Conservation (phyloP, 768 basidiomycete species). For the Kwoniella heveanensis region DNA sequence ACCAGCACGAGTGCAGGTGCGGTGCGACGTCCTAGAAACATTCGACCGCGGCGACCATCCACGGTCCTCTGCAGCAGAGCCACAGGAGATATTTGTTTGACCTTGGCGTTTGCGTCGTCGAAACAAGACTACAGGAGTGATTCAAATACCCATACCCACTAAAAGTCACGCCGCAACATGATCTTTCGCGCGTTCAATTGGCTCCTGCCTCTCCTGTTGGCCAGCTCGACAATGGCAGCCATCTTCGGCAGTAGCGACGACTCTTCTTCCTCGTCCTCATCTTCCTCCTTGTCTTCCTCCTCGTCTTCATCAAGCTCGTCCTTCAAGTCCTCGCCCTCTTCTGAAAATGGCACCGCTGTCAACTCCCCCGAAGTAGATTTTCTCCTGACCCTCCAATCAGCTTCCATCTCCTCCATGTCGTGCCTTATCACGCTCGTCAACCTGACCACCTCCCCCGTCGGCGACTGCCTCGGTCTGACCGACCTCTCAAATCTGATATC, state of each 20-base stretch:
- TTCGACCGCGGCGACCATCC: too few species aligned
- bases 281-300: constrained; percentile 5
- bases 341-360: not conserved
- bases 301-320: constrained; percentile 11
- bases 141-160: too few species aligned
- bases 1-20: too few species aligned
- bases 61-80: too few species aligned
- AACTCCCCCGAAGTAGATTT: constrained; percentile 35
- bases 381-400: constrained; percentile 43
- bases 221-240: constrained; percentile 5
- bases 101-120: too few species aligned
- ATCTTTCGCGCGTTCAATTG: not conserved
- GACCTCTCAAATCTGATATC: constrained; percentile 41
- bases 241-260: constrained; percentile 11
- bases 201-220: constrained; percentile 6
- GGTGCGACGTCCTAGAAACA: too few species aligned
- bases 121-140: too few species aligned
- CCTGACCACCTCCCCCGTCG: constrained; percentile 46
- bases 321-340: constrained; percentile 5
- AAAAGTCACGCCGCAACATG: constrained; percentile 1
- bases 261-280: constrained; percentile 3
- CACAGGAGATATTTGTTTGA: too few species aligned
- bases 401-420: constrained; percentile 44
- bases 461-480: constrained; percentile 45
- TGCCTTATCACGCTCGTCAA: constrained; percentile 54